Evolutionary conservation across 2,329 filamentous ascomycete species (phyloP), one percentile per base, ranked within the genome.

Genomic region (Curvularia spicifera): DNA sequence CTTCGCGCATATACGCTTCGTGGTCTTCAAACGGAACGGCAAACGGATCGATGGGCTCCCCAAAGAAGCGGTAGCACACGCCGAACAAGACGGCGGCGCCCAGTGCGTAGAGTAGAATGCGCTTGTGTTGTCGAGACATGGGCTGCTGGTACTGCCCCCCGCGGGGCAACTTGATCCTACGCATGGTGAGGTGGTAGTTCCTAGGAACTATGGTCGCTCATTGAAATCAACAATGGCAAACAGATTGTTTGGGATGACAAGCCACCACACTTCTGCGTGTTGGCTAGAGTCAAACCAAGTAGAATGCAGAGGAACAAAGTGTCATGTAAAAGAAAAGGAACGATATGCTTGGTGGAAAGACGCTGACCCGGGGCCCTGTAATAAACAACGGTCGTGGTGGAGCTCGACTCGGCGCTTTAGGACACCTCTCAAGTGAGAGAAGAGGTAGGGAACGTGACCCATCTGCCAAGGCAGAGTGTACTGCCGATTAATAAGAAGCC

Each of bases 1-100:
- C 60, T 33, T 70, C 65, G 49, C 72, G 75, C 74, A 77, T 77
- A 43, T 72, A 77, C 12, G 52, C 58, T 51, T 68, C 61, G 54
- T 75, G 73, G 7, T 58, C 51, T 24, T 62, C 49, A 51, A 73
- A 76, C 18, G 71, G 61, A n/a, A 75, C 64, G 7, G 68, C 69
- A 29, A 73, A 51, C 5, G 56, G 54, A 57, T 75, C 74, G 44
- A 70, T 66, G 40, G 72, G 73, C 24, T 60, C 59, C 24, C 61
- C 61, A 48, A 60, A 69, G 52, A 65, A 71, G n/a, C 69, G 53
- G 56, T 75, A 76, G 51, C 68, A 64, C 49, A 67, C 52, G 46
- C 69, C 66, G 37, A 76, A 67, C 26, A 68, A 52, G 53, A 69
- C 26, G 24, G 65, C 66, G 43, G 57, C 61, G 28, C 70, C 22